Base-by-base conservation (phyloP, 179 eudicot species). In the Amaranthus tricolor region DNA sequence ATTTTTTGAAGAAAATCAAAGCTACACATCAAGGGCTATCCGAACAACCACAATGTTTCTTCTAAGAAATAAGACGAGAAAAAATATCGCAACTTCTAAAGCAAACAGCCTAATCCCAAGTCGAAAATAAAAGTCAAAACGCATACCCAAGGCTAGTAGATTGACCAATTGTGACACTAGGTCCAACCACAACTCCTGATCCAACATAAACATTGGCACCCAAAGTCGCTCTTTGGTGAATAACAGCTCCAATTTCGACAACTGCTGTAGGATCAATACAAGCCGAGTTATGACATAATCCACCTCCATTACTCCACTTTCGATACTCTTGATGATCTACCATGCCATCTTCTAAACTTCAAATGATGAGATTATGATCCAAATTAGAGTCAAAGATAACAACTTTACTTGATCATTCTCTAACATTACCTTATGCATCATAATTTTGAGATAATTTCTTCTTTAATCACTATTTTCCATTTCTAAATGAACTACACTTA, bases 271-370 rank as follows among this genome's bases (percentile, higher is more conserved):
- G 90, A 87, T 88, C 93, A 68, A 94, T 81, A 68, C 66, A 57
- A 6, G 98, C 92, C 31, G 88, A 90, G 53, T 77, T 77, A 73
- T 92, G 98, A 77, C 82, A 83, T 16, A 76, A 75, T 16, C 97
- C 98, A 68, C 96, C 98, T 16, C 98, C 97, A 73, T 88, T 90
- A 61, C 80, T 77, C 94, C 97, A 94, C 48, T 78, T 87, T 77
- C 59, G 67, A 44, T 84, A 95, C n/a, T 80, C 96, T 44, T 71
- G 56, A 68, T 76, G 73, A 84, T 79, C 77, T 44, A 48, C 64
- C 24, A 68, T 62, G 80, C 64, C 81, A 72, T 74, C 85, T 66
- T 79, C 96, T 90, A 79, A 76, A 77, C 88, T 83, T 80, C 67
- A 87, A 88, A 73, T 45, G 40, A 73, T 20, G 47, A 60, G 20